Conservation (phyloP, 1,284 basidiomycete genomes). For the Peniophora sp. region DNA sequence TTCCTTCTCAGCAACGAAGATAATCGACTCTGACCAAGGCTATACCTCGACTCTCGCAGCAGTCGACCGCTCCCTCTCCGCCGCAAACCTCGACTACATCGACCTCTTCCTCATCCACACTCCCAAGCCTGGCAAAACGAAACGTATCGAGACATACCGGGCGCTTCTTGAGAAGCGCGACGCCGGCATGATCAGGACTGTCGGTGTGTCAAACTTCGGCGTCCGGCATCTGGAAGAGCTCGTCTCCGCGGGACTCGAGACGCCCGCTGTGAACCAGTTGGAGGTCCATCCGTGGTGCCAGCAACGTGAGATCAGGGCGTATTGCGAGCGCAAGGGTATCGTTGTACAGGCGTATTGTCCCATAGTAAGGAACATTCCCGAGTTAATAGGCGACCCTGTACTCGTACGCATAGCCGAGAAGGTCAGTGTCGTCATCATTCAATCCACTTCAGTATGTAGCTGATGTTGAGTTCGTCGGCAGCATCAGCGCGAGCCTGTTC, state of each 20-base stretch:
- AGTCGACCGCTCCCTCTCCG: constrained; percentile 45
- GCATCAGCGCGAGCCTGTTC: constrained; percentile 51
- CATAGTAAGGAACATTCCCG: constrained; percentile 40
- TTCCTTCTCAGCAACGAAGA: constrained; percentile 47
- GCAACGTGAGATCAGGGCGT: constrained; percentile 70
- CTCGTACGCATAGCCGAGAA: constrained; percentile 50
- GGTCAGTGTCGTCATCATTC: constrained; percentile 26
- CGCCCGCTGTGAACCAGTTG: constrained; percentile 80
- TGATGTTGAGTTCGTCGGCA: constrained; percentile 17
- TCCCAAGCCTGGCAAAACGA: constrained; percentile 33
- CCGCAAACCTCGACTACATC: constrained; percentile 33
- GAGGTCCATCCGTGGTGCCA: constrained; percentile 85
- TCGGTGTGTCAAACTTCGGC: constrained; percentile 63
- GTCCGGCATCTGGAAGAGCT: constrained; percentile 78
- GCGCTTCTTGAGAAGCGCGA: constrained; percentile 35
- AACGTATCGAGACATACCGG: constrained; percentile 36
- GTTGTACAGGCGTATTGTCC: constrained; percentile 76
- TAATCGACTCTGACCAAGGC: constrained; percentile 42
- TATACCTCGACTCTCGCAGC: constrained; percentile 51
- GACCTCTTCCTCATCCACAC: constrained; percentile 58
- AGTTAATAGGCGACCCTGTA: constrained; percentile 45
- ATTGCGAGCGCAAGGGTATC: constrained; percentile 63
- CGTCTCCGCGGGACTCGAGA: constrained; percentile 44
- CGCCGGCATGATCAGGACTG: constrained; percentile 43
- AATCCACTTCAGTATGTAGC: constrained; percentile 2